Percentiles rank a stretch among this genome's conserved stretches.
Evolutionary conservation across 352 stramenopile species (phyloP).

Genomic region (Plasmopara halstedii): DNA sequence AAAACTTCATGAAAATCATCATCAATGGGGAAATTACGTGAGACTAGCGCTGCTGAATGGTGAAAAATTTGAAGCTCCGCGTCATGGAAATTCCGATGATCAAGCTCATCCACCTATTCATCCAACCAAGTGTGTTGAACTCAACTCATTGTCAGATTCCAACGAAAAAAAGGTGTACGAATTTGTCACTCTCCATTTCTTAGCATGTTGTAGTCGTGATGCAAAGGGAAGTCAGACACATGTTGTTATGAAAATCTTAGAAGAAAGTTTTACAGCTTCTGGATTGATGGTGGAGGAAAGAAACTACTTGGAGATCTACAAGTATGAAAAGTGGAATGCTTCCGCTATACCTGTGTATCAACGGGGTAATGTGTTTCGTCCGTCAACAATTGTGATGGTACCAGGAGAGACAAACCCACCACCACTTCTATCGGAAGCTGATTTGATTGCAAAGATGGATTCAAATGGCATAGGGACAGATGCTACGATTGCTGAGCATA

Average conservation of each 20-base stretch:
- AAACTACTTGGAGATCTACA: conserved; percentile 95
- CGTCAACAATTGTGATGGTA: conserved; percentile 61
- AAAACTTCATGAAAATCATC: conserved; percentile 56
- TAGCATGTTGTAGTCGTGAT: conserved; percentile 97
- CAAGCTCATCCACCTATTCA: conserved; percentile 98
- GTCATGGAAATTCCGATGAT: conserved; percentile 91
- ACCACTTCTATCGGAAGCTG: conserved; percentile 84
- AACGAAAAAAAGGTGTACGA: conserved; percentile 95
- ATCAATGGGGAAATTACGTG: conserved; percentile 78
- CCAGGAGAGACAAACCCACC: conserved; percentile 78
- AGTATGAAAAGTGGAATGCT: conserved; percentile 89
- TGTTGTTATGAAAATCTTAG: conserved; percentile 81
- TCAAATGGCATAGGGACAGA: conserved; percentile 93
- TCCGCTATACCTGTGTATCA: conserved; percentile 83
- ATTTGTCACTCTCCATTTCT: conserved; percentile 96
- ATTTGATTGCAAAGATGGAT: conserved; percentile 94
- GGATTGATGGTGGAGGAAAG: conserved; percentile 88
- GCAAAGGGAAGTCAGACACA: conserved; percentile 86
- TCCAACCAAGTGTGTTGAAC: conserved; percentile 91
- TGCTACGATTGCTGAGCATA: conserved; percentile 96
- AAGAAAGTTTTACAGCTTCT: conserved; percentile 82
- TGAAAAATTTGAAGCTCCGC: conserved; percentile 75
- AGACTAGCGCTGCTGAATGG: conserved; percentile 40
- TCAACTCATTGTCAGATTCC: conserved; percentile 60
- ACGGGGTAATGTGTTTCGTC: conserved; percentile 63